Base-by-base conservation (phyloP, 2,329 filamentous ascomycete genomes). In the Fusarium nisikadoi region DNA sequence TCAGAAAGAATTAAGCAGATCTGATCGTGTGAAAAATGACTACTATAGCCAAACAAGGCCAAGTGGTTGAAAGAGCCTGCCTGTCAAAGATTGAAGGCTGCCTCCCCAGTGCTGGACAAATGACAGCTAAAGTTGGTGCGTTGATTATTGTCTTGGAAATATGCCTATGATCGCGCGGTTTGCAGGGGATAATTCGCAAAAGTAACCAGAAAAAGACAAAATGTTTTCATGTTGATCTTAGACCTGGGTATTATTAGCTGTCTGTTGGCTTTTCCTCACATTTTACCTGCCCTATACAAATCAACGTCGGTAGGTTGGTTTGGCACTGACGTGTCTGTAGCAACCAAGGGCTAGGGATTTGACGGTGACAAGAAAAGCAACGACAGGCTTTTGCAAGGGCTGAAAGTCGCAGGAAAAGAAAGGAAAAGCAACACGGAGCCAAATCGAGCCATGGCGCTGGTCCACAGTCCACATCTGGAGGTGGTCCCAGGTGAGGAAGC, bases 401-500 rank as follows among this genome's bases (percentile, higher is more conserved):
- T 43, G 42, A 47, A 19, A 58, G 35, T 59, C 50, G 39, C 41
- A 45, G 45, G 45, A 71, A 73, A 60, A 65, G 63, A 65, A 75
- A 74, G 39, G 58, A 76, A 72, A 65, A 73, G 59, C 50, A 65
- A 62, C 56, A 57, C 60, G 62, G 62, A 50, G 31, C 72, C 60
- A 64, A 57, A 71, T 74, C 64, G 59, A 75, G 65, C 58, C 52
- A 76, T 62, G 58, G 67, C 56, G 60, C 50, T 65, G 49, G 55
- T 66, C 65, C 65, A 62, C 39, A 69, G 39, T 57, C 72, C 74
- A 73, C 72, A 70, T 65, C 46, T 61, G 55, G 72, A 73, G 60
- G 64, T 73, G 58, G 70, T 70, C 75, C 70, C 64, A 56, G 53
- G 55, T 63, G 65, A 68, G 31, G 57, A 68, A 58, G 50, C 65